A percentile compares a stretch with the other conserved stretches of the same genome.
Evolutionary conservation across 2,329 filamentous ascomycete genomes (phyloP).

Genomic region (Sporothrix globosa): DNA sequence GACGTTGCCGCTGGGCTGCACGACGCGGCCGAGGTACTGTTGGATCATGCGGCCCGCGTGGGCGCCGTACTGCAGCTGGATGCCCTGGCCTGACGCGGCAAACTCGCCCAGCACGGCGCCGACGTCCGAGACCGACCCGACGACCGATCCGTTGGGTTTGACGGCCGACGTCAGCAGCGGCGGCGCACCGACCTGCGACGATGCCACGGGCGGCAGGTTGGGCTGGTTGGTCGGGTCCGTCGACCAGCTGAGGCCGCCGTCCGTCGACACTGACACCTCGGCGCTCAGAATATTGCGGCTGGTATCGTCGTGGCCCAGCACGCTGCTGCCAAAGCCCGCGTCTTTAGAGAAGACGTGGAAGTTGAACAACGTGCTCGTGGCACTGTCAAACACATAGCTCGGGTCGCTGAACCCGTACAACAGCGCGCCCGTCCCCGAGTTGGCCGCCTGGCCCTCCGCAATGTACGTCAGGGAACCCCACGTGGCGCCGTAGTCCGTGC

Average conservation of each 20-base stretch:
- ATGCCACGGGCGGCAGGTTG: constrained; percentile 18
- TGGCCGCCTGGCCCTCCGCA: constrained; percentile 15
- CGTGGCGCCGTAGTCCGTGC: constrained; percentile 18
- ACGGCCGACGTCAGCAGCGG: not conserved
- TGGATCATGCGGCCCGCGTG: constrained; percentile 3
- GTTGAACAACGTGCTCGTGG: not conserved
- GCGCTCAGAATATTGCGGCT: constrained; percentile 19
- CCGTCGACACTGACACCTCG: constrained; percentile 16
- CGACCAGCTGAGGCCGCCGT: constrained; percentile 18
- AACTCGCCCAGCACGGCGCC: constrained; percentile 17
- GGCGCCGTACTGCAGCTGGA: constrained; percentile 8
- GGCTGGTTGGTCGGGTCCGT: constrained; percentile 16
- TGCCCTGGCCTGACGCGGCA: constrained; percentile 8
- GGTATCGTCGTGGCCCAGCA: constrained; percentile 11
- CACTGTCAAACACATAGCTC: not conserved
- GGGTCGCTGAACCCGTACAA: constrained; percentile 5
- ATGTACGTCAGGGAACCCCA: constrained; percentile 12
- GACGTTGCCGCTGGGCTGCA: not conserved
- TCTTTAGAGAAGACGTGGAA: constrained; percentile 17
- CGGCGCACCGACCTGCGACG: not conserved
- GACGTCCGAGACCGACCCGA: not conserved
- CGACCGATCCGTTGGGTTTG: not conserved
- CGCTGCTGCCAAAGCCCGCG: constrained; percentile 13
- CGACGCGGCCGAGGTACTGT: not conserved
- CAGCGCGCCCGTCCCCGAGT: constrained; percentile 1